Evolutionary conservation across 2,329 filamentous ascomycete species (phyloP).

Genomic region (Exophiala sideris): DNA sequence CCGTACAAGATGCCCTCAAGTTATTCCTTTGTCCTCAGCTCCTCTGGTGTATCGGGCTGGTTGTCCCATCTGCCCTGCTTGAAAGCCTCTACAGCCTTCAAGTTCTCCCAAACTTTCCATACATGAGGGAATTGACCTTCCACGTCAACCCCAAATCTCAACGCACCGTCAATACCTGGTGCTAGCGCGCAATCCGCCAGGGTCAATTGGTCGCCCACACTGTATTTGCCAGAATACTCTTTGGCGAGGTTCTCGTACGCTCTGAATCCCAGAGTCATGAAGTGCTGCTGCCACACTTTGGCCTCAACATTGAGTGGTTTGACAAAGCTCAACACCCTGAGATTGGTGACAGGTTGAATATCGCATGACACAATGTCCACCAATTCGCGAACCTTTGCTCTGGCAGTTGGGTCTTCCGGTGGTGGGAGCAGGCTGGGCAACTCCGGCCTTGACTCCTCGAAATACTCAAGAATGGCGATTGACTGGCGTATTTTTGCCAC

Average conservation of each 20-base stretch:
- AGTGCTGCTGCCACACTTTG: conserved; percentile 50
- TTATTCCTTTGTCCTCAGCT: conserved; percentile 34
- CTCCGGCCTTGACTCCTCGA: conserved; percentile 54
- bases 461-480: conserved; percentile 59
- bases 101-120: conserved; percentile 42
- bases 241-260: conserved; percentile 52
- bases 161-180: conserved; percentile 57
- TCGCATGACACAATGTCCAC: conserved; percentile 55
- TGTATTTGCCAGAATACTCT: conserved; percentile 47
- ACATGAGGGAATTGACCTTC: conserved; percentile 46
- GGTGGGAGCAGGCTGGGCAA: conserved; percentile 47
- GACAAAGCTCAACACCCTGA: conserved; percentile 52
- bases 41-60: conserved; percentile 54
- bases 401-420: conserved; percentile 35
- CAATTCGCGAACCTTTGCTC: conserved; percentile 54
- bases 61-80: conserved; percentile 52
- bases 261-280: conserved; percentile 52
- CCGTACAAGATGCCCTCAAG: no score
- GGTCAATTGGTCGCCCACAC: conserved; percentile 54
- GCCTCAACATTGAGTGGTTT: conserved; percentile 43
- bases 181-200: conserved; percentile 59
- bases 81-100: conserved; percentile 52
- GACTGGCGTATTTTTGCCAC: conserved; percentile 54
- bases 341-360: conserved; percentile 60
- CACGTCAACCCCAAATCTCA: conserved; percentile 55